Evolutionary conservation across 768 basidiomycete species (phyloP), one percentile per base, ranked within the genome.

Genomic region (Boletus vinaceobasis): DNA sequence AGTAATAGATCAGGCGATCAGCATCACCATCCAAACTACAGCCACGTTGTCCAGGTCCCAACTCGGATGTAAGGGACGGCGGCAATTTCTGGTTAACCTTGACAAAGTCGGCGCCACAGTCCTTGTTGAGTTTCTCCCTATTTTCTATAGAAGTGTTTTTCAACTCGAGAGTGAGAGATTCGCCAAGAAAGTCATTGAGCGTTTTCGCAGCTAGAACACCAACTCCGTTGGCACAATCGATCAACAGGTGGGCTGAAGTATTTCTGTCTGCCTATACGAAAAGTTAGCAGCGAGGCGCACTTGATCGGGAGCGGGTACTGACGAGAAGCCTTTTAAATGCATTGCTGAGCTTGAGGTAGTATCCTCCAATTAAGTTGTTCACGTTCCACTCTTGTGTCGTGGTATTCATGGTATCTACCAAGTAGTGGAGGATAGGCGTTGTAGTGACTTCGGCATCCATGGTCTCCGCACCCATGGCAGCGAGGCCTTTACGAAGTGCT

Each of bases 191-290:
- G 50, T 79, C 72, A 5, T 76, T 66, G 37, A 98, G 74, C 40
- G 79, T 81, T 33, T 75, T 74, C 13, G 90, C 85, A 37, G 88
- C 86, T 7, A 78, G 74, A 15, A 89, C 84, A 44, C 97, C 97
- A 23, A 99, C 97, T 27, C 97, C 97, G 68, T 99, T 98, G n/a
- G 97, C 97, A 68, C 97, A 98, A 71, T 99, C 97, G 39, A 99
- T 78, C n/a, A 89, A 69, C 44, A 99, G 66, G 36, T 85, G 82
- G 15, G 79, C 70, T 11, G 79, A 49, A 76, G 72, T 39, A 75
- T 71, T 70, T 53, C 85, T 85, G 55, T 84, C 84, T 26, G 79
- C 74, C 87, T 92, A 55, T 33, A 27, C 40, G 37, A 43, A 40
- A 50, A 29, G 48, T 65, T 32, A 65, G 44, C 14, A 7, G 19